Base-by-base conservation (phyloP, 306 rosid genomes). In the Prosopis cineraria region DNA sequence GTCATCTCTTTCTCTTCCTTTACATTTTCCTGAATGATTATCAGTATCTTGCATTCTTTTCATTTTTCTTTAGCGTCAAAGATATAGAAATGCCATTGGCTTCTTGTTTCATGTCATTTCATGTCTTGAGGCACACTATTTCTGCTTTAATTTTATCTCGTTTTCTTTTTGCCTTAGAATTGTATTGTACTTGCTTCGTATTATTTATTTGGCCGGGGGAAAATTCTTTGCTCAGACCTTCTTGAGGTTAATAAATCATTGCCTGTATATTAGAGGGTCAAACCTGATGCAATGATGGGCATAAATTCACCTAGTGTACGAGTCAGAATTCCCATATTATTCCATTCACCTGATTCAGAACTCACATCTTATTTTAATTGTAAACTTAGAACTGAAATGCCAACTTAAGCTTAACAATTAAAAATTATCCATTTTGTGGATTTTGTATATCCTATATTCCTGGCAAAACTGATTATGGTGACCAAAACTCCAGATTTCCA, bases 401-500 rank as follows among this genome's bases (percentile, higher is more conserved):
- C 56, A 40, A 47, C 40, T 13, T 81, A 30, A 66, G 56, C 22
- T 20, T 64, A 34, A 64, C 44, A 64, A 64, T 33, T 43, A 20
- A 44, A 56, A 53, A 74, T 44, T 37, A 40, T 22, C 30, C 19
- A 48, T 52, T 58, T 41, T 29, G 53, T 72, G 66, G 70, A 12
- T 10, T 50, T 34, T 44, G 69, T 30, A 17, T 56, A 72, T 81
- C 68, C 10, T 24, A 11, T 48, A 5, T 77, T n/a, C 56, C 58
- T 39, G 67, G 48, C 19, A 70, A 80, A 30, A 79, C 76, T 41
- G 74, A 10, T n/a, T n/a, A n/a, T n/a, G n/a, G n/a, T n/a, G n/a
- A n/a, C 25, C 25, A 27, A 44, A 81, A 77, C 75, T 92, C 87
- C 96, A 96, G 99, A 96, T 85, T 88, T 90, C 93, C 97, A 89